Evolutionary conservation across 768 basidiomycete species (phyloP).

Genomic region (Boletus rubropictus): DNA sequence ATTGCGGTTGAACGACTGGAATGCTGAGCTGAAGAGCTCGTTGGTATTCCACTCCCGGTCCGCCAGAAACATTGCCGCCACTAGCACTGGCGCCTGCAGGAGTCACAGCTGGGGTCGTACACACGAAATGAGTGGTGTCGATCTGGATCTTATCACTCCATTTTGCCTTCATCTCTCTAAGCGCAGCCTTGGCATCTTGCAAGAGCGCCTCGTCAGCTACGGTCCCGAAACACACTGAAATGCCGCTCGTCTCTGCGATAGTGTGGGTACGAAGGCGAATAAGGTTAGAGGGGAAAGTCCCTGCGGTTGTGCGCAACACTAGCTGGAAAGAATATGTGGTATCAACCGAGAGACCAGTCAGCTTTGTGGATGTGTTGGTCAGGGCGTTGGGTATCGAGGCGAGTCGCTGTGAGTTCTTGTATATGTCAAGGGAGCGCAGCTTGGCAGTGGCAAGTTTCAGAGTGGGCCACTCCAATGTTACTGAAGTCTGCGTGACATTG

Average conservation of each 20-base stretch:
- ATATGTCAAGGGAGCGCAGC: constrained; percentile 85
- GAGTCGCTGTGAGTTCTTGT: constrained; percentile 84
- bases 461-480: constrained; percentile 91
- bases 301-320: constrained; percentile 86
- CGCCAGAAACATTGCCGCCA: constrained; percentile 46
- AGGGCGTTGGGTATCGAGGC: constrained; percentile 78
- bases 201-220: constrained; percentile 72
- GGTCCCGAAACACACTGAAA: constrained; percentile 91
- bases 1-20: constrained; percentile 91
- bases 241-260: constrained; percentile 91
- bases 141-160: constrained; percentile 94
- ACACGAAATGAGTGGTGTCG: constrained; percentile 97
- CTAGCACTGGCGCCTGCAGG: constrained; percentile 51
- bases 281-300: constrained; percentile 81
- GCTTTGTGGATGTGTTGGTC: constrained; percentile 82
- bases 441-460: constrained; percentile 81
- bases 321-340: constrained; percentile 94
- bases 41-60: constrained; percentile 87
- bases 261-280: constrained; percentile 86
- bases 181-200: constrained; percentile 74
- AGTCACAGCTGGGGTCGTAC: constrained; percentile 78
- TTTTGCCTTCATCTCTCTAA: constrained; percentile 81
- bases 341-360: constrained; percentile 74
- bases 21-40: constrained; percentile 91
- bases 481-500: constrained; percentile 94